These are phyloP conservation scores for Mortierella sp. DNA, from an alignment of 371 early-diverging fungal genomes.

Conservation along the genomic window DNA sequence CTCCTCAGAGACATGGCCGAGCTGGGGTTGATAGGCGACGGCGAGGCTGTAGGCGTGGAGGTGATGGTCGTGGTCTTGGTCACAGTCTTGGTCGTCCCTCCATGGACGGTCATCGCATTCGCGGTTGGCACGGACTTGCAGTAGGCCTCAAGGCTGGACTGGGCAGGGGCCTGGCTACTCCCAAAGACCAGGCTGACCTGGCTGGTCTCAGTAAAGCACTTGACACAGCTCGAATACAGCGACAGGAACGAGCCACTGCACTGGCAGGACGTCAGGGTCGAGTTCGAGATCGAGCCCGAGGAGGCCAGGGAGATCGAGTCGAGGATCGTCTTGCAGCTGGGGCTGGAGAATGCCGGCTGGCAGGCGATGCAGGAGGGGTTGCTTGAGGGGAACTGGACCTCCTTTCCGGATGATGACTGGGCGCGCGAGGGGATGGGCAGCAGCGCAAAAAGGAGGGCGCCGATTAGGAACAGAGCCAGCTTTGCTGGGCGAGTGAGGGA, in stretches of 20 bases:
- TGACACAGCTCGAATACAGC: constrained; percentile 28
- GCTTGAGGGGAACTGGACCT: constrained; percentile 31
- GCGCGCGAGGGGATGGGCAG: constrained; percentile 36
- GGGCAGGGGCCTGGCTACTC: constrained; percentile 11
- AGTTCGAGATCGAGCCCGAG: constrained; percentile 28
- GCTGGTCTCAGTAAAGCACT: constrained; percentile 45
- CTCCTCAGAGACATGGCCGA: constrained; percentile 16
- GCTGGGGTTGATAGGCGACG: constrained; percentile 17
- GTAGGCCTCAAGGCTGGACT: constrained; percentile 29
- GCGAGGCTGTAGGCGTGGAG: background rate
- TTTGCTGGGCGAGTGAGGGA: background rate
- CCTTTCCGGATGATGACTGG: constrained; percentile 5
- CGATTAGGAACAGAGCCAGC: background rate
- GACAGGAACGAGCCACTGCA: constrained; percentile 31
- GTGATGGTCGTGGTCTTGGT: background rate
- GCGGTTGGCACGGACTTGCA: constrained; percentile 15
- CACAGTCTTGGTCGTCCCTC: background rate
- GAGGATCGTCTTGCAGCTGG: constrained; percentile 36
- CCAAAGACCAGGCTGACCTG: constrained; percentile 43
- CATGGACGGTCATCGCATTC: background rate
- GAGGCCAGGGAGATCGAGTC: constrained; percentile 24
- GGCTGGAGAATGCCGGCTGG: constrained; percentile 35
- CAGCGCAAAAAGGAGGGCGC: background rate
- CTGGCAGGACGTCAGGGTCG: constrained; percentile 44
- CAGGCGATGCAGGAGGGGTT: constrained; percentile 24